Evolutionary conservation across 768 basidiomycete genomes (phyloP), one percentile per base, ranked within the genome.

Genomic region (Pleurotus ostreatus): DNA sequence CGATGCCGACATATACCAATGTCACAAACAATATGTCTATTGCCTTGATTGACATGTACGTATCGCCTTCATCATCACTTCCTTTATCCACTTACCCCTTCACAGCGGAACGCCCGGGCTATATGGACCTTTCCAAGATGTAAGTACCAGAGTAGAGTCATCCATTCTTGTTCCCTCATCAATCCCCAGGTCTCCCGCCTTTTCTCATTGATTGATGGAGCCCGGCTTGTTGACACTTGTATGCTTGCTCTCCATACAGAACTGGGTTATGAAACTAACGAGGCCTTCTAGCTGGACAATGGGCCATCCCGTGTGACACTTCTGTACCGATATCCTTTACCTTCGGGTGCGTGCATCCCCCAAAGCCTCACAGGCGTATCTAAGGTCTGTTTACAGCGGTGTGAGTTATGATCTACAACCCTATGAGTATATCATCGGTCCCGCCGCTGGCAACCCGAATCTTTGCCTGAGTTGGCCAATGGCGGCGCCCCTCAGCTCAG

Each of bases 111-210:
- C 87, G 3, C 62, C 79, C 37, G 89, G 89, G 2, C 75, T 92
- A 26, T 88, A 82, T 62, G 89, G 89, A 2, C 86, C 89, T n/a
- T 85, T 81, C 63, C 82, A 84, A 68, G 89, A 91, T 67, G 89
- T 89, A 62, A 48, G 82, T 63, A 5, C 3, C 34, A 20, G 38
- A 23, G 30, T 34, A 11, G 30, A 34, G 30, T 34, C 4, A 9
- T 34, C 9, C 30, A 9, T 3, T 34, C 30, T 34, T 9, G 30
- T 34, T 11, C 3, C 11, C 30, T 55, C 38, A 57, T 55, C 47
- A 53, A 59, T 40, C 43, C 39, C 46, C 62, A 92, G 89, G 89
- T 92, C 34, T 75, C 80, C 8, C 82, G 84, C 46, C 66, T 91
- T 23, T 92, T 79, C 66, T 68, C 76, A n/a, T 66, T 72, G 47